Evolutionary conservation across 2,329 filamentous ascomycete genomes (phyloP).

Genomic region (Aspergillus versicolor): DNA sequence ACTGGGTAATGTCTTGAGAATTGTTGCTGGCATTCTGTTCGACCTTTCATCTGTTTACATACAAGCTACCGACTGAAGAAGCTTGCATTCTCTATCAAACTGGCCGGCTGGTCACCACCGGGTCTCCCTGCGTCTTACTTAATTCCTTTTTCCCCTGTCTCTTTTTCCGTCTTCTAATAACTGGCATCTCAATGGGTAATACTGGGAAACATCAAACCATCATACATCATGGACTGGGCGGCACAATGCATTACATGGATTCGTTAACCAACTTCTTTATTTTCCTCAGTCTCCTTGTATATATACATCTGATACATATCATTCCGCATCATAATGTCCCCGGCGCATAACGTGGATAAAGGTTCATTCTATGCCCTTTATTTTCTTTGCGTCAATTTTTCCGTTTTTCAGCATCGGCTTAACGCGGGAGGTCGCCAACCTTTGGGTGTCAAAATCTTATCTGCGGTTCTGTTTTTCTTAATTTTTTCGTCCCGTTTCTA

Average conservation of each 20-base stretch:
- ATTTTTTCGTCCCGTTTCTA: not conserved
- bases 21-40: not conserved
- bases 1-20: not conserved
- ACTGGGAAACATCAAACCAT: not conserved
- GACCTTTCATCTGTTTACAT: not conserved
- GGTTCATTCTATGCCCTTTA: not conserved
- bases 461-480: not conserved
- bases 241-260: not conserved
- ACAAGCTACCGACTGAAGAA: not conserved
- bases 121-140: not conserved
- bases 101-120: not conserved
- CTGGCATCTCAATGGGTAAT: not conserved
- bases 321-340: constrained; percentile 9
- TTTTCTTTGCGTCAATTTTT: not conserved
- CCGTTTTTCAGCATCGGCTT: not conserved
- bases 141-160: not conserved
- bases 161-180: not conserved
- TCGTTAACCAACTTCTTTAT: not conserved
- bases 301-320: constrained; percentile 1
- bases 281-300: constrained; percentile 5
- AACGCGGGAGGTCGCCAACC: not conserved
- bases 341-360: constrained; percentile 10
- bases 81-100: not conserved
- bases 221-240: not conserved
- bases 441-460: not conserved